Percentiles rank a stretch among this genome's conserved stretches.
phyloP scores from a whole-genome alignment of 2,329 filamentous ascomycete species.

The Paecilomyces fulvus region DNA sequence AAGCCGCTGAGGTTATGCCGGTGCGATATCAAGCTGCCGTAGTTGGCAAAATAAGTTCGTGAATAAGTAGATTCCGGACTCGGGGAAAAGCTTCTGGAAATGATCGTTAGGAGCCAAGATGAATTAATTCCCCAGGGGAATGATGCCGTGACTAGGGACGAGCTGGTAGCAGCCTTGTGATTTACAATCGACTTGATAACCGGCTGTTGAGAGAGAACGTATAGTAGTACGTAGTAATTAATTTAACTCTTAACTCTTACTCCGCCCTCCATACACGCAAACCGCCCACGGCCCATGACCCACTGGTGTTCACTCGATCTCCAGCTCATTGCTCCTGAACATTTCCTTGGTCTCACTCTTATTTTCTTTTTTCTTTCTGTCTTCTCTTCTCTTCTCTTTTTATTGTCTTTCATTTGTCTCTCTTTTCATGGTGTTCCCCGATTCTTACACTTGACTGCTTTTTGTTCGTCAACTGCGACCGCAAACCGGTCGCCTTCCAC shows the following conservation, averaged over 20 bases:
- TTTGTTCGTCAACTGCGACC: slow-evolving; percentile 18
- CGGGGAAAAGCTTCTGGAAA: not conserved
- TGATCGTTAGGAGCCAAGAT: not conserved
- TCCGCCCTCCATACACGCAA: no score
- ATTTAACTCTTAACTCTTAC: no score
- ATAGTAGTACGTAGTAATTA: no score
- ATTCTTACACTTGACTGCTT: slow-evolving; percentile 7
- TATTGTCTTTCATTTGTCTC: slow-evolving; percentile 5
- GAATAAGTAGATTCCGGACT: not conserved
- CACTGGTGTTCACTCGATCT: not conserved
- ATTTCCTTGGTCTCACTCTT: slow-evolving; percentile 5
- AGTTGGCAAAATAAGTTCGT: not conserved
- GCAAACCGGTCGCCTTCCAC: slow-evolving; percentile 26
- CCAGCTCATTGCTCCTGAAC: slow-evolving; percentile 2
- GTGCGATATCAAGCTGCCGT: not conserved
- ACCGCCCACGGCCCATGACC: not conserved
- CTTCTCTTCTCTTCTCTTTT: slow-evolving; percentile 2
- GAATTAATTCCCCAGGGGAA: not conserved
- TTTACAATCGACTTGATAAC: not conserved
- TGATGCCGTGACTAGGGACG: not conserved
- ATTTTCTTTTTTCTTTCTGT: slow-evolving; percentile 1
- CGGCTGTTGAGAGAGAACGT: not conserved
- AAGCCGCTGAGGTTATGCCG: not conserved
- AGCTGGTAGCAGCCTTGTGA: not conserved
- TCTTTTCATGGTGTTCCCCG: slow-evolving; percentile 5